Base-by-base conservation (phyloP, 2,329 filamentous ascomycete genomes). In the Didymella glomerata region DNA sequence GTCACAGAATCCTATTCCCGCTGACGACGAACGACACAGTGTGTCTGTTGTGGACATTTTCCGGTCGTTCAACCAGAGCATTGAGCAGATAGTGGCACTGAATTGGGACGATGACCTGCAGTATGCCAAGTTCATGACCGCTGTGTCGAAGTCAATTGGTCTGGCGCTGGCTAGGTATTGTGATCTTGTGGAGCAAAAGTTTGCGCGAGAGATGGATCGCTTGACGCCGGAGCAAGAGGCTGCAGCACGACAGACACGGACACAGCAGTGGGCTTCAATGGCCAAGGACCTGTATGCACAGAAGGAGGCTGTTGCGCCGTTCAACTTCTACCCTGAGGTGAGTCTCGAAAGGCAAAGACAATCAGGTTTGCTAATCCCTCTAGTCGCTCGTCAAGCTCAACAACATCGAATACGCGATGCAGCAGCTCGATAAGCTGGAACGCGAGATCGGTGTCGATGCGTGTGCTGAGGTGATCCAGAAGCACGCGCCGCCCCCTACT, bases 351-450 rank as follows among this genome's bases (percentile, higher is more conserved):
- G 24, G 2, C 27, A 28, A 28, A 7, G 27, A 28, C 10, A 28
- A 28, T 28, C 5, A 2, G 27, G 5, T 28, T 4, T 52, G 18
- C 62, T 66, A 45, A 67, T 22, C 2, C 24, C 10, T 46, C 22
- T 22, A 97, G 91, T 97, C 93, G 5, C 90, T 99, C 69, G 93
- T 99, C 62, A 99, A 98, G 78, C 85, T 99, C 67, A 99, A 99
- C 82, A 96, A 99, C 72, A 89, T 99, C 65, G 94, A 97, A 78
- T 98, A 92, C 78, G 94, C 93, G 5, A 93, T 96, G 79, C 86
- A 93, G 56, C 92, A 96, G 72, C 84, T 99, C 51, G 95, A 99
- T 75, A 92, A 91, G 76, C 84, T 99, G 7, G 94, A 98, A 75
- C 89, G 86, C 72, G 87, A 89, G 58, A 92, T 98, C 82, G 93